phyloP scores from a whole-genome alignment of 2,329 filamentous ascomycete species.

The Fusarium sp. region DNA sequence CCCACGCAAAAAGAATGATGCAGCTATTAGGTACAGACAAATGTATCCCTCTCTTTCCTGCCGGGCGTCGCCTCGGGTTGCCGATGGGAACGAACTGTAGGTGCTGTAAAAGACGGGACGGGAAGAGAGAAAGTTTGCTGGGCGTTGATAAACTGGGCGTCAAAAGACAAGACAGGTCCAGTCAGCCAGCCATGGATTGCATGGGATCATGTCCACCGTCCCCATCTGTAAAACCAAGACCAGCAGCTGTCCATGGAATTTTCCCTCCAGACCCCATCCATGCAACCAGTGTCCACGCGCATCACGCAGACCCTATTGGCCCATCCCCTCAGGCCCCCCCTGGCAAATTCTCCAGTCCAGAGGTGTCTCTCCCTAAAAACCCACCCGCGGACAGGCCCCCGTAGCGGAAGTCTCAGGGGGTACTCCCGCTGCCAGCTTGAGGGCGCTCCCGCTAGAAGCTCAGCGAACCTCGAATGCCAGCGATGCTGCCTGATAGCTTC shows the following conservation, averaged over 20 bases:
- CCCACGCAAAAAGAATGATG: slow-evolving; percentile 17
- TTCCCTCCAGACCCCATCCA: slow-evolving; percentile 9
- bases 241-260: slow-evolving; percentile 28
- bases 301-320: slow-evolving; percentile 21
- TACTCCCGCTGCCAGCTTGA: slow-evolving; percentile 13
- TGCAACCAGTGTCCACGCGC: background rate
- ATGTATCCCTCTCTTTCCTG: slow-evolving; percentile 13
- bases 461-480: background rate
- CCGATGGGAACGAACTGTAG: slow-evolving; percentile 17
- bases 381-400: slow-evolving; percentile 28
- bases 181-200: slow-evolving; percentile 19
- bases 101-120: background rate
- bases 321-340: background rate
- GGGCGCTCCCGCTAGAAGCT: slow-evolving; percentile 11
- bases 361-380: slow-evolving; percentile 23
- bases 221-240: background rate
- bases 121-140: slow-evolving; percentile 16
- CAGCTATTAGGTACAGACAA: slow-evolving; percentile 28
- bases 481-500: slow-evolving; percentile 25
- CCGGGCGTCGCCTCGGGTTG: slow-evolving; percentile 20
- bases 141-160: slow-evolving; percentile 24
- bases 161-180: background rate
- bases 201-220: slow-evolving; percentile 25
- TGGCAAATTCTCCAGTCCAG: slow-evolving; percentile 6
- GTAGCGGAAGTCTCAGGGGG: slow-evolving; percentile 21